phyloP scores from a whole-genome alignment of 2,329 filamentous ascomycete species.

The Penicillium sp. region DNA sequence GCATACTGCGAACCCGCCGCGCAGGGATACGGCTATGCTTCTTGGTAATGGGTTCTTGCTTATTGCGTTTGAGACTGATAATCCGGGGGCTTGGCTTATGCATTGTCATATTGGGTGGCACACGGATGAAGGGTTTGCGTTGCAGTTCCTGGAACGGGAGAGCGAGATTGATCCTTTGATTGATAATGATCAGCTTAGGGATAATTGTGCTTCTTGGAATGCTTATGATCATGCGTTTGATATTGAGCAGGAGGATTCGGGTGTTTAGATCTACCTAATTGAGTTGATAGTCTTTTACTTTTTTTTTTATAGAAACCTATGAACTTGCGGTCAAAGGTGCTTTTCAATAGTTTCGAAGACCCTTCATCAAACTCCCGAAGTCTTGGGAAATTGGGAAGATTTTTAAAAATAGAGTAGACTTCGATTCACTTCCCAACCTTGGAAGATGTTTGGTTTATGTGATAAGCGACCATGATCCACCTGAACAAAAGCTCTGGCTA shows the following conservation, averaged over 20 bases:
- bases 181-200: conserved; percentile 16
- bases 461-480: no score
- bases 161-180: conserved; percentile 26
- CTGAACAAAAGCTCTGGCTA: no score
- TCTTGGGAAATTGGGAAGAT: no score
- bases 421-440: no score
- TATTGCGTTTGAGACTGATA: conserved; percentile 44
- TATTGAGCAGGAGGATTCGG: conserved; percentile 16
- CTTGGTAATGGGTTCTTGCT: conserved; percentile 40
- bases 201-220: conserved; percentile 23
- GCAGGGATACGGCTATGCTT: conserved; percentile 50
- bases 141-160: conserved; percentile 35
- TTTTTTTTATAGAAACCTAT: no score
- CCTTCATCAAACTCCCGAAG: no score
- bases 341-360: no score
- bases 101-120: conserved; percentile 45
- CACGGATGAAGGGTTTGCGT: conserved; percentile 22
- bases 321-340: no score
- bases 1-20: conserved; percentile 43
- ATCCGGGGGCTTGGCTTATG: conserved; percentile 47
- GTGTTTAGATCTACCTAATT: conserved; percentile 1
- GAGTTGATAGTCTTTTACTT: neutral
- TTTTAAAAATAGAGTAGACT: no score
- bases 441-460: no score
- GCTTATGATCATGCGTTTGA: conserved; percentile 18